phyloP scores from a whole-genome alignment of 176 grass and related monocot genomes.

The Cocos nucifera region DNA sequence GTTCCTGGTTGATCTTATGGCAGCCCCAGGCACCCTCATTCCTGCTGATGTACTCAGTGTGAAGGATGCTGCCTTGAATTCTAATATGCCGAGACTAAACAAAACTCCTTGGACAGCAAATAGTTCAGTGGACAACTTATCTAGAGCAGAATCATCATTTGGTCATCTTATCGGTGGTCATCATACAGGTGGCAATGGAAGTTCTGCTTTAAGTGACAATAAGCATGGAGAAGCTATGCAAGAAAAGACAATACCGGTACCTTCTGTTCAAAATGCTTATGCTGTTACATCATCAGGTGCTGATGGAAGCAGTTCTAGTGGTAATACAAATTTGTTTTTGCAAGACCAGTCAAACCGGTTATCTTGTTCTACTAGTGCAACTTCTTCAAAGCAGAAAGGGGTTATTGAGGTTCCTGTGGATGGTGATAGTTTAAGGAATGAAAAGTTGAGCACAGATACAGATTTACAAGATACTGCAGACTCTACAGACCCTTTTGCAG shows the following conservation, averaged over 20 bases:
- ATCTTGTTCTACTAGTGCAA: conserved; percentile 47
- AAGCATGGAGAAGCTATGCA: conserved; percentile 42
- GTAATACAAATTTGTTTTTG: conserved; percentile 30
- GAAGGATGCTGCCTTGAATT: conserved; percentile 60
- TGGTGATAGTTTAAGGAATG: conserved; percentile 25
- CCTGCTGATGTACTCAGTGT: conserved; percentile 85
- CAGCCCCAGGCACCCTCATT: conserved; percentile 87
- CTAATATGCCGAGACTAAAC: conserved; percentile 31
- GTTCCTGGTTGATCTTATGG: conserved; percentile 99
- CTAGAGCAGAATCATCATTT: conserved; percentile 24
- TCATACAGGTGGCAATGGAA: conserved; percentile 27
- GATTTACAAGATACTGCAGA: conserved; percentile 44
- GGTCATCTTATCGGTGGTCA: conserved; percentile 25
- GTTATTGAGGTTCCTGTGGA: conserved; percentile 15
- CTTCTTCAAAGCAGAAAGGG: conserved; percentile 43
- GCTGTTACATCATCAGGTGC: conserved; percentile 34
- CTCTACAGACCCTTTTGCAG: conserved; percentile 82
- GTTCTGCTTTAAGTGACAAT: conserved; percentile 22
- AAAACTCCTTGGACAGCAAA: conserved; percentile 23
- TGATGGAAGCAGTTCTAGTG: conserved; percentile 31
- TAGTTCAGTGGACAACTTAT: conserved; percentile 29
- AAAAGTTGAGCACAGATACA: conserved; percentile 28
- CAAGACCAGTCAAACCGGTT: conserved; percentile 38
- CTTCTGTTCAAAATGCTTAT: conserved; percentile 31
- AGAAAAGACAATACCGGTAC: conserved; percentile 21